phyloP scores from a whole-genome alignment of 176 grass and related monocot genomes.

The Lolium perenne region DNA sequence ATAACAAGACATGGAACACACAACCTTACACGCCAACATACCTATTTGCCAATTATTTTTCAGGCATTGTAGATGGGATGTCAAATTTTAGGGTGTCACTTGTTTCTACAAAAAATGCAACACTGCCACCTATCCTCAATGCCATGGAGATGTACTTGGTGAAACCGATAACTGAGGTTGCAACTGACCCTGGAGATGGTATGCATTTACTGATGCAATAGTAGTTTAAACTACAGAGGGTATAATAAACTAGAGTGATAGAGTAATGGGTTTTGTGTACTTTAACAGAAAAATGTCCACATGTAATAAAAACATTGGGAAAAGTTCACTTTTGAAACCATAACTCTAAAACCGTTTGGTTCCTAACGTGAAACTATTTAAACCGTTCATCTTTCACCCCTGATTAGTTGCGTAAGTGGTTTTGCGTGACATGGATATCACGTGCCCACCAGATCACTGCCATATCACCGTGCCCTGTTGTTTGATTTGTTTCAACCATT shows the following conservation, averaged over 20 bases:
- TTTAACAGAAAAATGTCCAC: not conserved
- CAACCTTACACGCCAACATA: conserved; percentile 44
- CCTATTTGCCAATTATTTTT: conserved; percentile 32
- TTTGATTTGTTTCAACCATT: not conserved
- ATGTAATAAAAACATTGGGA: not conserved
- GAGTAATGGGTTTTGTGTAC: not conserved
- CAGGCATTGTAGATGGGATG: conserved; percentile 16
- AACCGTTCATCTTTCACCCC: not conserved
- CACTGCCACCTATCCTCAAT: conserved; percentile 59
- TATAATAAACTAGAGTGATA: not conserved
- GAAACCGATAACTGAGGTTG: conserved; percentile 10
- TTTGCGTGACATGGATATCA: not conserved
- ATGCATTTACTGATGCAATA: conserved; percentile 11
- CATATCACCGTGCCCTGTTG: not conserved
- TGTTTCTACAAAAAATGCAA: conserved; percentile 47
- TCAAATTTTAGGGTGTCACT: conserved; percentile 42
- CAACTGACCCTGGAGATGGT: conserved; percentile 58
- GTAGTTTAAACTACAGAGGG: conserved; percentile 8
- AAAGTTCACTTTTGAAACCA: not conserved
- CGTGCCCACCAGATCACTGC: not conserved
- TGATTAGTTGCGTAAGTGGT: not conserved
- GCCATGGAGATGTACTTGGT: conserved; percentile 62
- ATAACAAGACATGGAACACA: conserved; percentile 30
- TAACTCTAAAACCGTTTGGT: not conserved
- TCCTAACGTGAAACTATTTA: not conserved